Evolutionary conservation across 352 stramenopile species (phyloP), one percentile per base, ranked within the genome.

Genomic region (Phytophthora citricola): DNA sequence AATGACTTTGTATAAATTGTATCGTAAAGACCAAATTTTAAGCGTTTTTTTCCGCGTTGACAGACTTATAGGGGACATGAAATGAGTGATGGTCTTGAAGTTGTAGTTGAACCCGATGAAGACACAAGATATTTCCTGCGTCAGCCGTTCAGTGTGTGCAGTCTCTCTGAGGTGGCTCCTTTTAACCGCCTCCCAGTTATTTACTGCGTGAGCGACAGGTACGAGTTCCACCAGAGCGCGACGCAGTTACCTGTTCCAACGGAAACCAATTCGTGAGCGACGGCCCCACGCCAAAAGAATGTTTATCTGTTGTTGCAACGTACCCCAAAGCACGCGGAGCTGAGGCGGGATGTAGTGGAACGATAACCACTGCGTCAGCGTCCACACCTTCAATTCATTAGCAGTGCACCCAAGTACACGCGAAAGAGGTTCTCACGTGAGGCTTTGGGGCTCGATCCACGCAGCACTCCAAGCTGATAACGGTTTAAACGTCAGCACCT

Each of bases 191-290:
- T 66, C 12, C 51, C 60, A 34, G 48, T 66, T 69, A 87, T 46
- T 67, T 41, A 63, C 62, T 91, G 82, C 32, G 76, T 69, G 66
- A 93, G 81, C 32, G 82, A 91, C 52, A 93, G 66, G 68, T 93
- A 93, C 69, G 81, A 76, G 58, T 90, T 93, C 84, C 84, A 93
- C 84, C 82, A 91, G 27, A 93, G 79, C 27, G 82, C 82, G 31
- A 90, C 64, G 52, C 73, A 76, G 53, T 91, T 91, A 60, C 82
- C 84, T 92, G 58, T 60, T 43, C 26, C 60, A 58, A 70, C 43
- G 55, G 57, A 58, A 27, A 60, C 49, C 10, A 45, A 65, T 8
- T 45, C 22, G 40, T 56, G 11, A 58, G 36, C 15, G 52, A 52
- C 47, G 12, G 50, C 32, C 38, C 46, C 9, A 32, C 17, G 9